A percentile compares a stretch with the other conserved stretches of the same genome.
These are phyloP conservation scores for Irpex sp. DNA, from an alignment of 1,284 basidiomycete genomes.

Conservation along the genomic window DNA sequence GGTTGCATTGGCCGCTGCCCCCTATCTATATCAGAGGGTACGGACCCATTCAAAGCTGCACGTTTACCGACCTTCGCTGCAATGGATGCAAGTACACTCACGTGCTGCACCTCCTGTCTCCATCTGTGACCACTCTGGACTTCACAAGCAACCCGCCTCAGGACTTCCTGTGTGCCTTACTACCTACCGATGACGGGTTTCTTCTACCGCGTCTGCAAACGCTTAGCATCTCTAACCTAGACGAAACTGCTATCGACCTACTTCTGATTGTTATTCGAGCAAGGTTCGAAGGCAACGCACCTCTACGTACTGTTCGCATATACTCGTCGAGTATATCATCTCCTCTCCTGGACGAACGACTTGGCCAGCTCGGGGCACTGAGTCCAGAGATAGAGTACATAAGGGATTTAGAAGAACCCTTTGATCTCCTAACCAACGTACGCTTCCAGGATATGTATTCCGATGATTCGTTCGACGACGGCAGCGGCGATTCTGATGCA, in stretches of 20 bases:
- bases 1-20: not conserved
- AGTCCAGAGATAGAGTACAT: not conserved
- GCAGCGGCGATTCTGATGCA: not conserved
- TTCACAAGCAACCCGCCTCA: not conserved
- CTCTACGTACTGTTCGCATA: not conserved
- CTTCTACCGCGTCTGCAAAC: not conserved
- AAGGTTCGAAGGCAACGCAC: not conserved
- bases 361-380: not conserved
- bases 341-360: not conserved
- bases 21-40: not conserved
- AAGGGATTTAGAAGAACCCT: not conserved
- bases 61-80: not conserved
- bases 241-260: not conserved
- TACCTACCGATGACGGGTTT: not conserved
- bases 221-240: not conserved
- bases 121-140: not conserved
- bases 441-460: not conserved
- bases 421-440: not conserved
- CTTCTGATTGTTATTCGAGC: not conserved
- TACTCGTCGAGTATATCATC: not conserved
- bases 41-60: not conserved
- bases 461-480: not conserved
- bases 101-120: not conserved
- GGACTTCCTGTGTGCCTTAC: not conserved
- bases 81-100: not conserved